A percentile compares a stretch with the other conserved stretches of the same genome.
Evolutionary conservation across 2,329 filamentous ascomycete genomes (phyloP).

Genomic region (Trichoderma sp.): DNA sequence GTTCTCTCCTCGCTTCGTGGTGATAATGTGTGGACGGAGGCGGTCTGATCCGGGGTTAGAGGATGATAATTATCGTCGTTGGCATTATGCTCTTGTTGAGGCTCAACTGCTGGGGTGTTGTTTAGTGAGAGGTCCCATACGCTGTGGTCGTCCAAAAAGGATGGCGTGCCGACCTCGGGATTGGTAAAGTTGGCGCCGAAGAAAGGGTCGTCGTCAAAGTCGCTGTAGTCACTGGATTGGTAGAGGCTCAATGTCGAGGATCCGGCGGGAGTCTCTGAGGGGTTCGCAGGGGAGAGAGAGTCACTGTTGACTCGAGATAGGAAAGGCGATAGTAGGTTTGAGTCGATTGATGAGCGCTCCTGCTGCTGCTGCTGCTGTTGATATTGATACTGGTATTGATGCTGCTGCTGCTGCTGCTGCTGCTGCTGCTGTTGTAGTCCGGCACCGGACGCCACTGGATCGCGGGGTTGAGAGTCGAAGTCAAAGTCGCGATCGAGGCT

Average conservation of each 20-base stretch:
- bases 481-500: conserved; percentile 38
- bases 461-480: conserved; percentile 38
- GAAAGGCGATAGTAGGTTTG: conserved; percentile 46
- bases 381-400: not conserved
- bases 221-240: conserved; percentile 53
- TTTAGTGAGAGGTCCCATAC: conserved; percentile 23
- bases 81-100: conserved; percentile 23
- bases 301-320: conserved; percentile 44
- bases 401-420: not conserved
- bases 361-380: conserved; percentile 16
- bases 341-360: conserved; percentile 38
- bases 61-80: conserved; percentile 45
- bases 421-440: not conserved
- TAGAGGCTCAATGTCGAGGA: conserved; percentile 53
- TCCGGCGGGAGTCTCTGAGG: conserved; percentile 51
- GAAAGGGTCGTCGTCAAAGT: conserved; percentile 52
- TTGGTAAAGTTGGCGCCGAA: conserved; percentile 52
- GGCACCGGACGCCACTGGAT: conserved; percentile 32
- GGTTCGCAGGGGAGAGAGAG: conserved; percentile 36
- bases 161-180: conserved; percentile 45
- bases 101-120: conserved; percentile 16
- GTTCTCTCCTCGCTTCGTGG: conserved; percentile 41
- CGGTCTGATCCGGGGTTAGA: conserved; percentile 55
- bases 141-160: conserved; percentile 46
- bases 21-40: conserved; percentile 50